Conservation (phyloP, 352 stramenopile genomes). For the Globisporangium radiosum region DNA sequence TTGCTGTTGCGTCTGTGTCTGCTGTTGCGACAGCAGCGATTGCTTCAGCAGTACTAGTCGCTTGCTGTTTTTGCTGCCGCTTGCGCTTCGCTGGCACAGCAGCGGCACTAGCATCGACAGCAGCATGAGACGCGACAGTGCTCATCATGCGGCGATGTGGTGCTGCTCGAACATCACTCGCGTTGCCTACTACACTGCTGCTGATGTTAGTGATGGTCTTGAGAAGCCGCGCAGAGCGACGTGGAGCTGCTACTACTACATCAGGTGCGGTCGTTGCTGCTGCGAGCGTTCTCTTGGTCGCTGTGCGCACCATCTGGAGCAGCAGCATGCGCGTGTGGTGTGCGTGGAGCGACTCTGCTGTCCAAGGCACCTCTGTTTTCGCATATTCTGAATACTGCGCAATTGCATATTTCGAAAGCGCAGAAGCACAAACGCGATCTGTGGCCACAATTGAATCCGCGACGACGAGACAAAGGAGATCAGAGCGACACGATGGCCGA, state of each 20-base stretch:
- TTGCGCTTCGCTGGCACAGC: constrained; percentile 4
- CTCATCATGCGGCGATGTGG: neutral
- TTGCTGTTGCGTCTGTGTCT: neutral
- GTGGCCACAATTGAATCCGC: constrained; percentile 10
- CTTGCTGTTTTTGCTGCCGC: constrained; percentile 1
- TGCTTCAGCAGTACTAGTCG: neutral
- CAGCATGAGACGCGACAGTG: neutral
- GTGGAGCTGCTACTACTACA: neutral
- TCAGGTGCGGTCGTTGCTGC: neutral
- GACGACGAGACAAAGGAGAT: neutral
- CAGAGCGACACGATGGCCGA: constrained; percentile 34
- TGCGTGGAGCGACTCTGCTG: neutral
- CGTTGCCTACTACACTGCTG: neutral
- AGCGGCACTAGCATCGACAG: neutral
- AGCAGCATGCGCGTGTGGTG: neutral
- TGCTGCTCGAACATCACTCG: neutral
- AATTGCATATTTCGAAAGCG: neutral
- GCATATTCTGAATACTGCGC: neutral
- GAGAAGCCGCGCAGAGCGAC: constrained; percentile 10
- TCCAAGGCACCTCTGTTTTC: neutral
- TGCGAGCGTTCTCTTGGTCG: neutral
- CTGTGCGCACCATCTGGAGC: neutral
- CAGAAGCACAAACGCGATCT: neutral
- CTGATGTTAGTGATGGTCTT: no score
- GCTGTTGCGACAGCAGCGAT: neutral